A percentile compares a stretch with the other conserved stretches of the same genome.
Conservation (phyloP, 305 asterid species). For the Fraxinus ornus region DNA sequence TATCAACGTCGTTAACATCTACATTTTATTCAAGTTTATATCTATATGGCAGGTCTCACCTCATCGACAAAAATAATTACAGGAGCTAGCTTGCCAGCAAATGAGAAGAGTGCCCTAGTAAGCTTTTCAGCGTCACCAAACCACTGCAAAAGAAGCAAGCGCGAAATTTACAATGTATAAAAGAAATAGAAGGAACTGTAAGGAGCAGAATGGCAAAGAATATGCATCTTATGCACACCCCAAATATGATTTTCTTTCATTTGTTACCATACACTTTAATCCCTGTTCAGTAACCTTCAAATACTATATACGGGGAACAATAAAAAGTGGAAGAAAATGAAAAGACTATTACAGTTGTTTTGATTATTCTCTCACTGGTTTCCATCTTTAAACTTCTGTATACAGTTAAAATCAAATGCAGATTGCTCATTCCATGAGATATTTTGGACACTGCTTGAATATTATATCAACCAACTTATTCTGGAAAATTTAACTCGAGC, state of each 20-base stretch:
- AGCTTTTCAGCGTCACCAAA: conserved; percentile 99
- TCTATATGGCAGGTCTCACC: conserved; percentile 40
- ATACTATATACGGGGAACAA: neutral
- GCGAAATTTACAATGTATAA: neutral
- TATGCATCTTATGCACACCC: neutral
- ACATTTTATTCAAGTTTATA: neutral
- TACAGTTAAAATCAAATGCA: neutral
- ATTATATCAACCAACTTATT: neutral
- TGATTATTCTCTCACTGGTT: neutral
- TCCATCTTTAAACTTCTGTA: neutral
- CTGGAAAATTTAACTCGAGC: neutral
- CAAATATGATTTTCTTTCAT: neutral
- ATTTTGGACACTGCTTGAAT: neutral
- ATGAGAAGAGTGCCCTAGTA: conserved; percentile 91
- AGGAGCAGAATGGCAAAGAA: neutral
- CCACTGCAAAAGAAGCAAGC: conserved; percentile 73
- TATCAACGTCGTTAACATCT: neutral
- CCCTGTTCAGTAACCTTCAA: neutral
- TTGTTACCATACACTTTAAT: neutral
- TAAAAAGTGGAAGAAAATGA: neutral
- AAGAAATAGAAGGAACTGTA: neutral
- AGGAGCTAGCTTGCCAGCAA: conserved; percentile 94
- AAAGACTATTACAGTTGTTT: neutral
- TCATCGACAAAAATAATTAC: conserved; percentile 95
- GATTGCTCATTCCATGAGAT: neutral